phyloP scores from a whole-genome alignment of 129 eudicot genomes.

The Chrysanthemum lavandulifolium region DNA sequence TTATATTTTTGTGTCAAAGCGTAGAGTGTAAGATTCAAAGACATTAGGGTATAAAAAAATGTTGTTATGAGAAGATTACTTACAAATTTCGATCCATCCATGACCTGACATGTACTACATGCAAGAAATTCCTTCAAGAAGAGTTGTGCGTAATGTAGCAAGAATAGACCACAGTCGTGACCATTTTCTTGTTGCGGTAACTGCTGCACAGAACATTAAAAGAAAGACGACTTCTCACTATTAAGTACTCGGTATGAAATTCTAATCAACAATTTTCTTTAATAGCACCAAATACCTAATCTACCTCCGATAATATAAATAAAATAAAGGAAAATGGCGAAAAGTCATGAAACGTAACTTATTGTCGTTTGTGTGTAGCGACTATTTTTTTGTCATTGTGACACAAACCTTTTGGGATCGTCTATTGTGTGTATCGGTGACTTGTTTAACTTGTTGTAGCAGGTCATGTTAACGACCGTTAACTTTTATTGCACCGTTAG shows the following conservation, averaged over 20 bases:
- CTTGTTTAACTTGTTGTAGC: too few relatives aligned
- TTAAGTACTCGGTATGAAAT: neutral
- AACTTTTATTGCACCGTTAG: too few relatives aligned
- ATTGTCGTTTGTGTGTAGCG: too few relatives aligned
- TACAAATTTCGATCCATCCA: constrained; percentile 51
- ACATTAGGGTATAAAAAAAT: neutral
- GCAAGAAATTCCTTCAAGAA: constrained; percentile 69
- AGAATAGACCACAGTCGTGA: constrained; percentile 84
- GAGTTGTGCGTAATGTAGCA: constrained; percentile 84
- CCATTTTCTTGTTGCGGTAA: constrained; percentile 90
- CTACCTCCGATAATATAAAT: neutral
- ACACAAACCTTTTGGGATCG: too few relatives aligned
- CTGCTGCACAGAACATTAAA: constrained; percentile 42
- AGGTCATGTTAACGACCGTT: too few relatives aligned
- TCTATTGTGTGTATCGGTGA: too few relatives aligned
- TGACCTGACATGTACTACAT: constrained; percentile 55
- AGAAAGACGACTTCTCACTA: neutral
- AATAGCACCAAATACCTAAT: neutral
- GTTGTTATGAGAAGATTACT: constrained; percentile 27
- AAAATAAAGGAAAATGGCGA: too few relatives aligned
- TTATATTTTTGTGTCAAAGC: too few relatives aligned
- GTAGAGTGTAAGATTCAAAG: too few relatives aligned
- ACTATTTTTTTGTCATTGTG: too few relatives aligned
- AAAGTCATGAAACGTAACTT: too few relatives aligned
- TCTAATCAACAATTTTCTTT: neutral